Conservation (phyloP, 2,329 filamentous ascomycete genomes). For the Xylogone sp. region DNA sequence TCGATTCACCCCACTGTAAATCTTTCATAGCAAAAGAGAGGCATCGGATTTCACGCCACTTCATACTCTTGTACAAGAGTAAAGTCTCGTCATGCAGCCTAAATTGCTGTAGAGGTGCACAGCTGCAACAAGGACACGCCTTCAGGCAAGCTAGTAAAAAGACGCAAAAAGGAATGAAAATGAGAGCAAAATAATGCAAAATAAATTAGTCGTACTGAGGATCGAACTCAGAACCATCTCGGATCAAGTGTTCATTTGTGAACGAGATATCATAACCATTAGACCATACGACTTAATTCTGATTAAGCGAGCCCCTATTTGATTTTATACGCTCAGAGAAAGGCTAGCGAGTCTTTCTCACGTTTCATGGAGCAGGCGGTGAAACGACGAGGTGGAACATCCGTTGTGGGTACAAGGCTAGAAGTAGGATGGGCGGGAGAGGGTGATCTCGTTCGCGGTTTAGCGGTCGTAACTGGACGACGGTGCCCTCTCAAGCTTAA, state of each 20-base stretch:
- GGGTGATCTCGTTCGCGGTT: not conserved
- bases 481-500: not conserved
- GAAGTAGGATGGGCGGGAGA: not conserved
- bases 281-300: conserved; percentile 23
- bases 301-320: not conserved
- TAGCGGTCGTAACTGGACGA: not conserved
- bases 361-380: not conserved
- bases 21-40: too few species aligned
- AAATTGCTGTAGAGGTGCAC: too few species aligned
- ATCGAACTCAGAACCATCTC: conserved; percentile 31
- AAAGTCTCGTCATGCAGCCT: too few species aligned
- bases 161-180: not conserved
- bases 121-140: too few species aligned
- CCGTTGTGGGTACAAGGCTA: not conserved
- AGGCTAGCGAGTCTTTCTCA: too few species aligned
- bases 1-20: too few species aligned
- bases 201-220: conserved; percentile 17
- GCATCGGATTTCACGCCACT: too few species aligned
- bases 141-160: too few species aligned
- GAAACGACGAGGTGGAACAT: not conserved
- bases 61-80: too few species aligned
- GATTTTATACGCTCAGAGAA: not conserved
- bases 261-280: conserved; percentile 31
- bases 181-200: not conserved
- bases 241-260: conserved; percentile 23